These are phyloP conservation scores for Sanghuangporus weigelae DNA, from an alignment of 1,284 basidiomycete genomes.

Conservation along the genomic window DNA sequence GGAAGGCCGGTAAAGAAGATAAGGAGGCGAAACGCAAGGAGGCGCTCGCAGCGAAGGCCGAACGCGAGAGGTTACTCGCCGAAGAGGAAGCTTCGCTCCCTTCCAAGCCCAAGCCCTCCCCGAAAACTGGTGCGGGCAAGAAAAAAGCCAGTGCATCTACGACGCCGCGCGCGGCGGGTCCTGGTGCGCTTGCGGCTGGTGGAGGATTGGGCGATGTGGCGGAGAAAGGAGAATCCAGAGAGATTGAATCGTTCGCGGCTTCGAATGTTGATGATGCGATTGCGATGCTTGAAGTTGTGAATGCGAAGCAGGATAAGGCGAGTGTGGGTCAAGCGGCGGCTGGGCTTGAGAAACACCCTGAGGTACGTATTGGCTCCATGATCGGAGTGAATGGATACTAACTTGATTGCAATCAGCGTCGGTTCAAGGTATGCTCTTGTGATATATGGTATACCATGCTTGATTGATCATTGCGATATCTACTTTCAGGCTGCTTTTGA, in stretches of 20 bases:
- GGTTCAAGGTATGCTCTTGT: slow-evolving; percentile 62
- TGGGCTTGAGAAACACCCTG: slow-evolving; percentile 87
- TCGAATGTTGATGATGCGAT: slow-evolving; percentile 91
- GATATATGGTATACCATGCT: background rate
- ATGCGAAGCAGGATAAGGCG: slow-evolving; percentile 89
- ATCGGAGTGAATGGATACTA: slow-evolving; percentile 3
- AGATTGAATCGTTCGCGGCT: slow-evolving; percentile 70
- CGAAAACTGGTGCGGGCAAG: slow-evolving; percentile 65
- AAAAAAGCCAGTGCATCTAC: slow-evolving; percentile 34
- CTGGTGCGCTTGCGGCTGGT: slow-evolving; percentile 73
- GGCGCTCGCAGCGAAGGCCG: slow-evolving; percentile 70
- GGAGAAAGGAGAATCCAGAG: slow-evolving; percentile 28
- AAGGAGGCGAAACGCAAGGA: slow-evolving; percentile 73
- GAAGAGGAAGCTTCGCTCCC: slow-evolving; percentile 78
- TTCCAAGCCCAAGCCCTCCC: slow-evolving; percentile 57
- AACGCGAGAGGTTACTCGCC: slow-evolving; percentile 70
- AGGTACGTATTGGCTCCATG: slow-evolving; percentile 50
- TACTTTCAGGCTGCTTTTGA: slow-evolving; percentile 73
- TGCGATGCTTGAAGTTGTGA: slow-evolving; percentile 86
- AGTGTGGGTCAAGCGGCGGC: slow-evolving; percentile 81
- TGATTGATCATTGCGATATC: background rate
- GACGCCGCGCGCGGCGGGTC: slow-evolving; percentile 56
- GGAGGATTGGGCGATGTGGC: slow-evolving; percentile 35
- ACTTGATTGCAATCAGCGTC: slow-evolving; percentile 43
- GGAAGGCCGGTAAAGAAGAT: slow-evolving; percentile 63